These are phyloP conservation scores for Vararia minispora DNA, from an alignment of 768 basidiomycete genomes.

Conservation along the genomic window DNA sequence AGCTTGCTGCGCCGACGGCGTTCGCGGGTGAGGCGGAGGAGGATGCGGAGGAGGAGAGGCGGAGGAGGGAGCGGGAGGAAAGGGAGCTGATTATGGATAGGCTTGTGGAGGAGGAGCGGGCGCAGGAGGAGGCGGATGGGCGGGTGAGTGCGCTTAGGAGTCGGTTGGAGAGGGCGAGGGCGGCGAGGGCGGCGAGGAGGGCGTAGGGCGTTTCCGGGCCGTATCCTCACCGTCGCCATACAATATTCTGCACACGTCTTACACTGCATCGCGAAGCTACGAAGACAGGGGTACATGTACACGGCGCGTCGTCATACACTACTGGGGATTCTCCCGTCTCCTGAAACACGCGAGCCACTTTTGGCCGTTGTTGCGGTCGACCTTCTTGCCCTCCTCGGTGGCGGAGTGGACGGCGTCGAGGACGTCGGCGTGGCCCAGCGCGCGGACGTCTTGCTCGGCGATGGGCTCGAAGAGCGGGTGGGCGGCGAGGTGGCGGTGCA, in stretches of 20 bases:
- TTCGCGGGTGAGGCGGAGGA: slow-evolving; percentile 27
- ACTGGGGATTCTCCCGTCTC: slow-evolving; percentile 47
- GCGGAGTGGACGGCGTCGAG: slow-evolving; percentile 73
- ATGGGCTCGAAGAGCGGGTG: slow-evolving; percentile 84
- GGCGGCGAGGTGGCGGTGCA: slow-evolving; percentile 75
- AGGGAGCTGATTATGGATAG: slow-evolving; percentile 80
- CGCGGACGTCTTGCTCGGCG: slow-evolving; percentile 63
- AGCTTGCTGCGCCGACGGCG: slow-evolving; percentile 34
- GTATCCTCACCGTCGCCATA: no score
- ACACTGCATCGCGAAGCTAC: no score
- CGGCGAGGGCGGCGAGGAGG: no score
- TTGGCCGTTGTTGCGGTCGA: slow-evolving; percentile 79
- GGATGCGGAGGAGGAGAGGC: slow-evolving; percentile 33
- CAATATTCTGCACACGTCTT: no score
- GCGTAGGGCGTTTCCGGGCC: no score
- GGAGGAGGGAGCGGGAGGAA: slow-evolving; percentile 55
- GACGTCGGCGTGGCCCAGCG: slow-evolving; percentile 63
- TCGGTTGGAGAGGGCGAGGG: slow-evolving; percentile 51
- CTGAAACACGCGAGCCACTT: slow-evolving; percentile 92
- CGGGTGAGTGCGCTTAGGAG: slow-evolving; percentile 56
- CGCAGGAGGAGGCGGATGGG: slow-evolving; percentile 82
- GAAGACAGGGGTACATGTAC: no score
- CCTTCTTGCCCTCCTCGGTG: slow-evolving; percentile 97
- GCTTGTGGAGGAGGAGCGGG: slow-evolving; percentile 71
- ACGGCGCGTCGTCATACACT: no score